Base-by-base conservation (phyloP, 768 basidiomycete genomes). In the Serendipita sp. region DNA sequence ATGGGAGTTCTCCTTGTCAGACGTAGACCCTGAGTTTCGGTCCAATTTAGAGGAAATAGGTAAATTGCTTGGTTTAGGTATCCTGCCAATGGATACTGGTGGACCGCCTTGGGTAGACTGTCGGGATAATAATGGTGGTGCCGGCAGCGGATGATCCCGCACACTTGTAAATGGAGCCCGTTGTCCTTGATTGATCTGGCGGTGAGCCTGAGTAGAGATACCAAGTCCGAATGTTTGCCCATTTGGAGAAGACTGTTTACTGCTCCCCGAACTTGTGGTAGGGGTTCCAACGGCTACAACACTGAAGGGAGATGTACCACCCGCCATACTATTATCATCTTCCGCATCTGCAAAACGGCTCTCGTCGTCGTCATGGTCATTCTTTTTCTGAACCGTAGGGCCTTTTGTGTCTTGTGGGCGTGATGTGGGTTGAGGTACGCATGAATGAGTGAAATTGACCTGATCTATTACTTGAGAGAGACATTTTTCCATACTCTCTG, bases 391-490 rank as follows among this genome's bases (percentile, higher is more conserved):
- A 38, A 8, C 10, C 16, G 11, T n/a, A 65, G 34, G 35, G 38
- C 28, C 51, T 63, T 34, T 38, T 13, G 60, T 10, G 10, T 1
- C 10, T 45, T 72, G 68, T 24, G 66, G 54, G 3, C 65, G 16
- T 1, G 75, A 75, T 8, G 81, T 78, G 60, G 80, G 80, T 45
- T 79, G 77, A 70, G 88, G 84, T 1, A 24, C 24, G 24, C 1
- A 24, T 24, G 24, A 24, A 24, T 24, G 24, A 76, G 92, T 83
- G 48, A 80, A 79, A 69, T 86, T 84, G 65, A 93, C 80, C 71
- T 89, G 88, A 54, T 86, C 82, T 5, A 85, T 87, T 53, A 93
- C 85, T 72, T 94, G 89, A 64, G 87, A 79, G 74, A 93, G 89
- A 76, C 94, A 94, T 53, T 82, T 75, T 68, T 92, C 89, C 70